Conservation (phyloP, 2,329 filamentous ascomycete species). For the Fusarium camptoceras region DNA sequence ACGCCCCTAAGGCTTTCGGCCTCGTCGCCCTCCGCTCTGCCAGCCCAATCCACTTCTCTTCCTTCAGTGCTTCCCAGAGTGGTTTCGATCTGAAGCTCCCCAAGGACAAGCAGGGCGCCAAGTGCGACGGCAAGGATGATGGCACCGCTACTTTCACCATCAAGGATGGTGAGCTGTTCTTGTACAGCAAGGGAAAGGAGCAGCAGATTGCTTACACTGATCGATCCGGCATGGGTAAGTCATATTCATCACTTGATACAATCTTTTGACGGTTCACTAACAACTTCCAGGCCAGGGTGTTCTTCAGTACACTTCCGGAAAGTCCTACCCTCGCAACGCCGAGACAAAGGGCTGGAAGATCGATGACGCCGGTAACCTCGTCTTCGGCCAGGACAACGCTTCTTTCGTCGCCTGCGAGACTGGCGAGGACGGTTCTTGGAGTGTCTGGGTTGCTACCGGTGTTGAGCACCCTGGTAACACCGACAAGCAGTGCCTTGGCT, state of each 20-base stretch:
- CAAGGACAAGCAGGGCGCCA: slow-evolving; percentile 56
- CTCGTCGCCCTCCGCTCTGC: slow-evolving; percentile 63
- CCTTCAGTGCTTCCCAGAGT: slow-evolving; percentile 58
- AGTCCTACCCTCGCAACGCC: slow-evolving; percentile 51
- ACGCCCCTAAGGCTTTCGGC: slow-evolving; percentile 52
- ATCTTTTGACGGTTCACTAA: neutral
- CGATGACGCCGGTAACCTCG: slow-evolving; percentile 47
- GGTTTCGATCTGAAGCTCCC: slow-evolving; percentile 58
- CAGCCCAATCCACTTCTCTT: slow-evolving; percentile 60
- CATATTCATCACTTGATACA: rapidly evolving
- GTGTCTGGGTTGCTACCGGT: slow-evolving; percentile 52
- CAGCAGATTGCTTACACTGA: slow-evolving; percentile 65
- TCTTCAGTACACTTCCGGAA: slow-evolving; percentile 64
- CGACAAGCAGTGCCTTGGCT: slow-evolving; percentile 52
- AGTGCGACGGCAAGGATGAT: slow-evolving; percentile 57
- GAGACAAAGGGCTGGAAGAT: slow-evolving; percentile 63
- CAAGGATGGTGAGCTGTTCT: slow-evolving; percentile 57
- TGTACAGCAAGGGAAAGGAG: slow-evolving; percentile 57
- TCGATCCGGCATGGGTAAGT: slow-evolving; percentile 69
- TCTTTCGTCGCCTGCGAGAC: slow-evolving; percentile 66
- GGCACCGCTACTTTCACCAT: slow-evolving; percentile 61
- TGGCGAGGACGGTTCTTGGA: slow-evolving; percentile 55
- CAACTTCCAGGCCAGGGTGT: slow-evolving; percentile 60
- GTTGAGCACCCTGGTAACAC: slow-evolving; percentile 50
- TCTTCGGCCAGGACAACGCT: slow-evolving; percentile 13